Evolutionary conservation across 139 green algal species (phyloP).

Genomic region (Gonium pectorale): DNA sequence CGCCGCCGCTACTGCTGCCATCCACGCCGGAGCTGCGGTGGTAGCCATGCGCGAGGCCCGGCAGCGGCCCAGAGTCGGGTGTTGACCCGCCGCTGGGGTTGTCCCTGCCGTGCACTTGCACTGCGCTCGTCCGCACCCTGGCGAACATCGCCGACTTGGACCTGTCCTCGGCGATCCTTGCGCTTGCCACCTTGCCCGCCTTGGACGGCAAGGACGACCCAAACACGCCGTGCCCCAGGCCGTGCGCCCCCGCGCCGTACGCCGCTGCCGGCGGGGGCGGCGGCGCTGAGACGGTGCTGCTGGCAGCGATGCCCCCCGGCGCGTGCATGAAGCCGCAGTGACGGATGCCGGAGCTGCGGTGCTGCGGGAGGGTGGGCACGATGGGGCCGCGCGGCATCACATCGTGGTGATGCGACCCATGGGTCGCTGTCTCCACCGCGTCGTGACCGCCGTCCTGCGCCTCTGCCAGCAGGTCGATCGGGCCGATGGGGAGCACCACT

Average conservation of each 20-base stretch:
- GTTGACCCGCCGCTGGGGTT: no score
- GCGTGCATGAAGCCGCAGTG: slow-evolving; percentile 28
- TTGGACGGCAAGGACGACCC: neutral
- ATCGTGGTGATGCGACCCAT: neutral
- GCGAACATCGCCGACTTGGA: no score
- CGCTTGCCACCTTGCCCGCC: no score
- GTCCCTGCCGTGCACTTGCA: no score
- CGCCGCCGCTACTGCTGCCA: no score
- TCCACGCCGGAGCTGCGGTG: no score
- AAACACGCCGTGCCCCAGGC: neutral
- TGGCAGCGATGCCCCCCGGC: neutral
- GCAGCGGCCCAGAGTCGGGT: no score
- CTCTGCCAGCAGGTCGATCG: no score
- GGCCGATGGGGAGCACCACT: no score
- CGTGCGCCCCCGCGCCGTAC: neutral
- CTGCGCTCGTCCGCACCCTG: no score
- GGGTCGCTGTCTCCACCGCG: neutral
- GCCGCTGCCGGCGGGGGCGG: neutral
- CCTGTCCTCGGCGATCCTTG: no score
- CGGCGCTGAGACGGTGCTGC: neutral
- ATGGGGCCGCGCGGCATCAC: neutral
- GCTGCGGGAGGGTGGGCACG: neutral
- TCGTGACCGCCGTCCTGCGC: neutral
- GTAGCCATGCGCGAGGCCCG: no score
- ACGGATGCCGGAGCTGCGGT: neutral